Percentiles rank a stretch among this genome's conserved stretches.
Evolutionary conservation across 2,329 filamentous ascomycete genomes (phyloP).

Genomic region (Mollisia scopiformis): DNA sequence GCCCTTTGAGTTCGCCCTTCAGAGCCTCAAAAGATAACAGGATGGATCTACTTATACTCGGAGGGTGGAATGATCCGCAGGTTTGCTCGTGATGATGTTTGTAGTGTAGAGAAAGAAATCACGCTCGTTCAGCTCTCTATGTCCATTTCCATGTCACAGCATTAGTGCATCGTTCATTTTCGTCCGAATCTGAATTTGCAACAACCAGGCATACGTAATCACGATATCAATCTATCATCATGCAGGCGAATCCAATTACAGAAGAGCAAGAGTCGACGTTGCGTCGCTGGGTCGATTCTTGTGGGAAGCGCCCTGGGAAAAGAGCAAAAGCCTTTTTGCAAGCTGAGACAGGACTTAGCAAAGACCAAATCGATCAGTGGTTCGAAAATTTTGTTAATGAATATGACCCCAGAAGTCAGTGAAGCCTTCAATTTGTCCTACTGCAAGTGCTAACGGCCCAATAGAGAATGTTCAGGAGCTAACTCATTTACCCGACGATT

Average conservation of each 20-base stretch:
- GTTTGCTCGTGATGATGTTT: constrained; percentile 1
- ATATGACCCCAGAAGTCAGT: neutral
- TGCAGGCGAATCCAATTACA: constrained; percentile 14
- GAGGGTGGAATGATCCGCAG: neutral
- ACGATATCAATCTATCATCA: neutral
- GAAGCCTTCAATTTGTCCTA: neutral
- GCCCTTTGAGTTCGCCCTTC: constrained; percentile 10
- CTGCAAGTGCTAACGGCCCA: neutral
- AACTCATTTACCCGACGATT: neutral
- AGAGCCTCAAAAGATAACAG: neutral
- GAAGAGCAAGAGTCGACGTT: constrained; percentile 22
- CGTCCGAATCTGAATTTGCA: neutral
- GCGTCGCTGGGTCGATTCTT: constrained; percentile 15
- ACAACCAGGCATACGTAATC: neutral
- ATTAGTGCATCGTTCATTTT: neutral
- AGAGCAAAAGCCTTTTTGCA: constrained; percentile 14
- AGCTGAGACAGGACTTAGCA: constrained; percentile 19
- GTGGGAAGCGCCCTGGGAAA: constrained; percentile 15
- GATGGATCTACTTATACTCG: neutral
- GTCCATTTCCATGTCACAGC: neutral
- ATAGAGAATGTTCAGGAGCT: neutral
- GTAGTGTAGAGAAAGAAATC: neutral
- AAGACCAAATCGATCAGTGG: constrained; percentile 24
- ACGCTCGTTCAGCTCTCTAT: neutral
- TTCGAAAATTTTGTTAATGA: neutral